Evolutionary conservation across 495 filamentous ascomycete genomes (phyloP).

Genomic region (Tuber calosporum): DNA sequence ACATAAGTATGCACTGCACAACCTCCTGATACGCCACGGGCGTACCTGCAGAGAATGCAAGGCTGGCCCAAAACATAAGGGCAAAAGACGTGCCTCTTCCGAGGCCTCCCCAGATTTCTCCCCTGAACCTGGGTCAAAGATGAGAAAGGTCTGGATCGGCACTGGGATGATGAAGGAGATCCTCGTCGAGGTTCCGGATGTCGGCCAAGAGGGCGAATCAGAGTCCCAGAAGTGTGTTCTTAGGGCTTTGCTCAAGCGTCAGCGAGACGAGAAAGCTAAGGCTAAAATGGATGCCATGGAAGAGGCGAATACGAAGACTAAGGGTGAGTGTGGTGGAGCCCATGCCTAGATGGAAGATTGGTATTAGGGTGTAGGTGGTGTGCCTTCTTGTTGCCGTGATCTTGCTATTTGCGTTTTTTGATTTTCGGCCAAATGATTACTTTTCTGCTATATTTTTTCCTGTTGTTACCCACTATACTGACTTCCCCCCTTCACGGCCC

Average conservation of each 20-base stretch:
- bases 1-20: conserved; percentile 82
- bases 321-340: background rate
- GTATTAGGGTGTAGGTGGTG: background rate
- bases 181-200: conserved; percentile 29
- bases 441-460: background rate
- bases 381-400: background rate
- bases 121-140: conserved; percentile 7
- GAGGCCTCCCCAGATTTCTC: background rate
- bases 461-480: background rate
- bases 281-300: background rate
- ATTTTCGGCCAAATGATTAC: background rate
- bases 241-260: conserved; percentile 20
- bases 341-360: background rate
- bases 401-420: background rate
- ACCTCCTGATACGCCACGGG: conserved; percentile 80
- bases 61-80: conserved; percentile 43
- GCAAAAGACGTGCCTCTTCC: conserved; percentile 4
- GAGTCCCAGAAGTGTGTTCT: conserved; percentile 31
- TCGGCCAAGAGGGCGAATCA: conserved; percentile 23
- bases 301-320: background rate
- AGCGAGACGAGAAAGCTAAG: background rate
- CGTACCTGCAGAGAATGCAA: conserved; percentile 71
- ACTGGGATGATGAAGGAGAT: conserved; percentile 41
- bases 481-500: background rate
- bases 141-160: conserved; percentile 36